Base-by-base conservation (phyloP, 2,329 filamentous ascomycete genomes). In the Neophaeococcomyces mojaviensis region DNA sequence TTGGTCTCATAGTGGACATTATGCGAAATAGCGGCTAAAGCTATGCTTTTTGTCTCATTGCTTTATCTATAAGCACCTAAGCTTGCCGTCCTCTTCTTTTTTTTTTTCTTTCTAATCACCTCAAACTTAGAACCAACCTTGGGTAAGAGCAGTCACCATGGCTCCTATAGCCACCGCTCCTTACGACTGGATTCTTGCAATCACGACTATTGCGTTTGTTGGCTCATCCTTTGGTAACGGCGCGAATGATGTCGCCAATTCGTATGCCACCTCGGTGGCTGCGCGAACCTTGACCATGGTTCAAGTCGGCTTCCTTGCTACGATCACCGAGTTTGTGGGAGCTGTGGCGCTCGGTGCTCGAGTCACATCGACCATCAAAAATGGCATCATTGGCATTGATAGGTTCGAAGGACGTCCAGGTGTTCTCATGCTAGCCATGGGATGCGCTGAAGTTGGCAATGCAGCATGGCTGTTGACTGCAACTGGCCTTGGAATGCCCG, bases 181-280 rank as follows among this genome's bases (percentile, higher is more conserved):
- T 44, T 68, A 67, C 47, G 62, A 66, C 44, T 68, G 64, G 64
- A 66, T 68, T 42, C 58, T 68, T 26, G 65, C 65, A 43, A 60
- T 68, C 41, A 64, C 62, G 40, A 56, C 59, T 18, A 65, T 67
- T 43, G 62, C 62, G 20, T 66, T 65, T 51, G 55, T 62, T 42
- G 59, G 59, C 47, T 61, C 58, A 30, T 53, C 63, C 28, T 64
- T 64, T 42, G 60, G 60, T 52, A 67, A 66, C 48, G 64, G 64
- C 26, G 58, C 58, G 54, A 71, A 73, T 59, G 72, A 76, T 72
- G 72, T 75, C 49, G 72, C 73, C 60, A 77, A 76, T 58, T 67
- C 72, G 0, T 77, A 74, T 60, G 74, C 74, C 24, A 73, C 71
- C 16, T 70, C 66, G 2, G 71, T 77, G 28, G 72, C 72, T 12